Evolutionary conservation across 1,284 basidiomycete species (phyloP).

Genomic region (Malassezia dermatis): DNA sequence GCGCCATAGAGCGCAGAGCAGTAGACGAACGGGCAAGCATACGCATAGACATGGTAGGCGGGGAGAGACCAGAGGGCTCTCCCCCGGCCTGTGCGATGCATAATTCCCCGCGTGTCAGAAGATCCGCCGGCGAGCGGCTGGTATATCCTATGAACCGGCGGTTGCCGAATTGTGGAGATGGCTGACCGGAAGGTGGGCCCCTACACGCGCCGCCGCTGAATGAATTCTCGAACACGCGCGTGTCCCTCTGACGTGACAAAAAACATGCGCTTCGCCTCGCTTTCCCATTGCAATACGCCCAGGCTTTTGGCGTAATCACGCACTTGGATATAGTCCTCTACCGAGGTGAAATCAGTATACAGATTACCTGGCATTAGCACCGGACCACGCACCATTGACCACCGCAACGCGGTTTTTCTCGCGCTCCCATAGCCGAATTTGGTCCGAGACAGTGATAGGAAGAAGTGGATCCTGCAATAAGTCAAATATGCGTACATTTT

Average conservation of each 20-base stretch:
- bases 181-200: neutral
- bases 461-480: slow-evolving; percentile 65
- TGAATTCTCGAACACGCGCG: slow-evolving; percentile 31
- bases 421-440: slow-evolving; percentile 93
- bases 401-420: slow-evolving; percentile 74
- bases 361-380: slow-evolving; percentile 49
- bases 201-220: slow-evolving; percentile 22
- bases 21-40: slow-evolving; percentile 1
- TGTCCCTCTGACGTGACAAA: slow-evolving; percentile 67
- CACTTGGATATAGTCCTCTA: slow-evolving; percentile 76
- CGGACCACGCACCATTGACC: slow-evolving; percentile 51
- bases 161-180: neutral
- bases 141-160: neutral
- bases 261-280: slow-evolving; percentile 62
- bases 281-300: slow-evolving; percentile 68
- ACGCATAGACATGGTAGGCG: slow-evolving; percentile 7
- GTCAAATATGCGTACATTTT: slow-evolving; percentile 57
- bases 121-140: neutral
- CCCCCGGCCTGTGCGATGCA: neutral
- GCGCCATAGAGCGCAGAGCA: slow-evolving; percentile 2
- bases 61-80: neutral
- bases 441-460: slow-evolving; percentile 92
- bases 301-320: slow-evolving; percentile 73
- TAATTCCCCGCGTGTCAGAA: neutral
- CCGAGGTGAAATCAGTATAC: slow-evolving; percentile 74